Percentiles rank a stretch among this genome's conserved stretches.
Evolutionary conservation across 306 rosid genomes (phyloP).

Genomic region (Cicer chorassanicum): DNA sequence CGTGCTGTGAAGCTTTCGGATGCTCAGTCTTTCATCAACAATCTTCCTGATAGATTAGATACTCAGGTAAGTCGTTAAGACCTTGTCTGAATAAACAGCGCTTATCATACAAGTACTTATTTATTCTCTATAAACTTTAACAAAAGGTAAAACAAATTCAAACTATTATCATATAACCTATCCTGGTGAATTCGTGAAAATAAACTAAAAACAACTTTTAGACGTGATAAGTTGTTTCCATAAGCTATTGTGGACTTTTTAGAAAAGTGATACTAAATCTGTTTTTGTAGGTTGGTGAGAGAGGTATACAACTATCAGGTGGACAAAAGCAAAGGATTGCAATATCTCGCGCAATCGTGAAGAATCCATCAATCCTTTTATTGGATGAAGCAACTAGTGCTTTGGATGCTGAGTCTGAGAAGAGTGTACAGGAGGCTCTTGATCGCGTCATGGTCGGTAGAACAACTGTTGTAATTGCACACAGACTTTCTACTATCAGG

Average conservation of each 20-base stretch:
- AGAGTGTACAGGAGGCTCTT: slow-evolving; percentile 96
- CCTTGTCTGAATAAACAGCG: too few relatives aligned
- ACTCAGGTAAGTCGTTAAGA: slow-evolving; percentile 68
- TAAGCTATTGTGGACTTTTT: not conserved
- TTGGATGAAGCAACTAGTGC: slow-evolving; percentile 98
- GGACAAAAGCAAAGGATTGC: slow-evolving; percentile 98
- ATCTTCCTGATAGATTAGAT: slow-evolving; percentile 90
- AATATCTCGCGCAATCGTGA: slow-evolving; percentile 86
- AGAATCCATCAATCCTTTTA: slow-evolving; percentile 83
- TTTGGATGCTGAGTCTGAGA: slow-evolving; percentile 91
- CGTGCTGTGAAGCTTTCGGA: slow-evolving; percentile 89
- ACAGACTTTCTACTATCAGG: slow-evolving; percentile 90
- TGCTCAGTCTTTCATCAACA: slow-evolving; percentile 81
- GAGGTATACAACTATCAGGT: slow-evolving; percentile 95
- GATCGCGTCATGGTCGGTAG: slow-evolving; percentile 96
- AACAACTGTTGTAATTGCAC: slow-evolving; percentile 90
- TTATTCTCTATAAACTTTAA: too few relatives aligned
- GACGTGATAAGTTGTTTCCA: not conserved
- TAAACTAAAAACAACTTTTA: too few relatives aligned
- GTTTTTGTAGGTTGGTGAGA: slow-evolving; percentile 85
- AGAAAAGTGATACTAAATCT: slow-evolving; percentile 27
- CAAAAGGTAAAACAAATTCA: too few relatives aligned
- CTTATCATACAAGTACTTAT: too few relatives aligned
- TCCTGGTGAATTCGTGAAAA: too few relatives aligned
- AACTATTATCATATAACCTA: too few relatives aligned